Evolutionary conservation across 2,329 filamentous ascomycete species (phyloP), one percentile per base, ranked within the genome.

Genomic region (Lithohypha guttulata): DNA sequence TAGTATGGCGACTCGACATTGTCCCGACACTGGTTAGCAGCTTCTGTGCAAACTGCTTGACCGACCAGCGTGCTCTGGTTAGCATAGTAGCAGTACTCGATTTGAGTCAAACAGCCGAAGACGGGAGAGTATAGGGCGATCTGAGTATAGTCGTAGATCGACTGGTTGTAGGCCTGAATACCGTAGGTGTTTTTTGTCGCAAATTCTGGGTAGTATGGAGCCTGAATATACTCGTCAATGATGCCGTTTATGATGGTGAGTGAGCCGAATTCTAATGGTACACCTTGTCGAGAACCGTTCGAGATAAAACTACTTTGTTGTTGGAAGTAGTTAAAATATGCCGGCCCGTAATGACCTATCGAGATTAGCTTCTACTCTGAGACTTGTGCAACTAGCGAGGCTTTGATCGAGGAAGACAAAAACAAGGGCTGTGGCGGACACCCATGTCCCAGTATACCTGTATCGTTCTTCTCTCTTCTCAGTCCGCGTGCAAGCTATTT

Each of bases 41-140:
- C 76, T 40, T 71, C 61, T 3, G 64, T 59, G 56, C 78, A 82
- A 13, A 69, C 48, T 6, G 63, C 54, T 33, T 59, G 55, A 38
- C 62, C 62, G 15, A 73, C 59, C 15, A 76, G 53, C 5, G 77
- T 77, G 11, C 56, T 55, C 20, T 71, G 70, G 50, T 84, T 78
- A 6, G 70, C 74, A 6, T 69, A 62, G 18, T 66, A 68, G 52
- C 85, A 82, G 53, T 74, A 77, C 2, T 75, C 74, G 34, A 84
- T 73, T 58, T 84, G 77, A 45, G 78, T 61, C 27, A 68, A 59
- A 46, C 71, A 74, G 15, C 70, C 71, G 17, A 39, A 30, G 39
- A 57, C 77, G 17, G 78, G 78, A 71, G 70, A 85, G 57, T 57
- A 57, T 39, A 64, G 62, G n/a, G 70, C 69, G 30, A 73, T 72